Conservation (phyloP, 306 rosid species). For the Cucurbita maxima region DNA sequence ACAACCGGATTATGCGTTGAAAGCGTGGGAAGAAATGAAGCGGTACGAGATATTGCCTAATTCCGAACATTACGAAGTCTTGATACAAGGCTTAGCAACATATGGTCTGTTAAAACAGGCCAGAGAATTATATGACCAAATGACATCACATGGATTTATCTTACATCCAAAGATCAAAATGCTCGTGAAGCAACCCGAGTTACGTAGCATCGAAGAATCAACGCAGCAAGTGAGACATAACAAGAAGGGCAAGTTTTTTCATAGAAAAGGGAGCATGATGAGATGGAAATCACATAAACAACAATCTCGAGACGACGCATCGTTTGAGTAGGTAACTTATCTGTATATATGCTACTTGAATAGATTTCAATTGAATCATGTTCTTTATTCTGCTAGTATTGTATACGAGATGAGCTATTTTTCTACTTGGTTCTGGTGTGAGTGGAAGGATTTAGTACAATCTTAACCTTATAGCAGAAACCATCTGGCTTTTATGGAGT, state of each 20-base stretch:
- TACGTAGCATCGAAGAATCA: constrained; percentile 10
- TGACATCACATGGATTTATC: constrained; percentile 37
- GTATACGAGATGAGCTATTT: neutral
- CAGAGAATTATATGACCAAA: constrained; percentile 44
- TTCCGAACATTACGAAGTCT: constrained; percentile 33
- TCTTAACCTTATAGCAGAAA: neutral
- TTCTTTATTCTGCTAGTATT: neutral
- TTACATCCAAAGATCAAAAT: constrained; percentile 50
- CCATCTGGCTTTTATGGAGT: neutral
- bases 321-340: constrained; percentile 1
- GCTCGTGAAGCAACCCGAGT: constrained; percentile 39
- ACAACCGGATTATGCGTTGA: constrained; percentile 59
- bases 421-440: too few relatives aligned
- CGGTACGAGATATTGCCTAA: constrained; percentile 30
- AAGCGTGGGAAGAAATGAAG: constrained; percentile 60
- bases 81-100: constrained; percentile 57
- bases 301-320: constrained; percentile 5
- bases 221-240: constrained; percentile 14
- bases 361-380: neutral
- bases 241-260: constrained; percentile 11
- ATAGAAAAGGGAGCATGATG: constrained; percentile 15
- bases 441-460: neutral
- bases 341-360: neutral
- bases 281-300: constrained; percentile 10
- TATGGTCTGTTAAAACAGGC: constrained; percentile 47